A percentile compares a stretch with the other conserved stretches of the same genome.
phyloP scores from a whole-genome alignment of 805 yeast species.

The Candida xyloterini region DNA sequence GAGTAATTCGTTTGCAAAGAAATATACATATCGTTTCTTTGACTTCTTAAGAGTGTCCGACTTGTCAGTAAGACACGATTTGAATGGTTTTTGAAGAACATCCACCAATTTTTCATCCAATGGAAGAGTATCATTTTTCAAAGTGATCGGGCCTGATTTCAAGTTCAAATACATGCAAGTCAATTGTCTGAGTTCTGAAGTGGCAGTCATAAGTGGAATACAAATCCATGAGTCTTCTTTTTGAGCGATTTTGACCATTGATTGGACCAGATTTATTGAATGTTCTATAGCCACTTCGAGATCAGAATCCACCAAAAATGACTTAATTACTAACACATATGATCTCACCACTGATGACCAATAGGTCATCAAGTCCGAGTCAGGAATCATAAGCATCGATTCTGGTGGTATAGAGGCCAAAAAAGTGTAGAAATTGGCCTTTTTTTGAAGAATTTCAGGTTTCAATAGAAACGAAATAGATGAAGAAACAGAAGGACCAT shows the following conservation, averaged over 20 bases:
- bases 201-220: slow-evolving; percentile 17
- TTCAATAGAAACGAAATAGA: slow-evolving; percentile 16
- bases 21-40: slow-evolving; percentile 64
- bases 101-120: slow-evolving; percentile 30
- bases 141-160: slow-evolving; percentile 4
- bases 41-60: slow-evolving; percentile 46
- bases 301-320: slow-evolving; percentile 19
- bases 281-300: slow-evolving; percentile 18
- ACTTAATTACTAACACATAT: slow-evolving; percentile 16
- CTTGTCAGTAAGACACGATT: slow-evolving; percentile 75
- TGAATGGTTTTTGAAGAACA: slow-evolving; percentile 65
- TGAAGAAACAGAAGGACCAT: slow-evolving; percentile 12
- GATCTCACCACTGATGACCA: slow-evolving; percentile 12
- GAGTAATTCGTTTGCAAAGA: slow-evolving; percentile 67
- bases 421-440: slow-evolving; percentile 15
- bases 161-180: slow-evolving; percentile 18
- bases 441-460: slow-evolving; percentile 19
- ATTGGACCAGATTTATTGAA: slow-evolving; percentile 16
- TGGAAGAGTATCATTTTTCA: slow-evolving; percentile 14
- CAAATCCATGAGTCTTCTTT: slow-evolving; percentile 21
- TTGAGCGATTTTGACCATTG: slow-evolving; percentile 17
- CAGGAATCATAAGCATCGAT: slow-evolving; percentile 11
- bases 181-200: slow-evolving; percentile 19
- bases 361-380: slow-evolving; percentile 8
- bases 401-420: slow-evolving; percentile 17